Conservation (phyloP, 2,329 filamentous ascomycete genomes). For the Colletotrichum australisinense region DNA sequence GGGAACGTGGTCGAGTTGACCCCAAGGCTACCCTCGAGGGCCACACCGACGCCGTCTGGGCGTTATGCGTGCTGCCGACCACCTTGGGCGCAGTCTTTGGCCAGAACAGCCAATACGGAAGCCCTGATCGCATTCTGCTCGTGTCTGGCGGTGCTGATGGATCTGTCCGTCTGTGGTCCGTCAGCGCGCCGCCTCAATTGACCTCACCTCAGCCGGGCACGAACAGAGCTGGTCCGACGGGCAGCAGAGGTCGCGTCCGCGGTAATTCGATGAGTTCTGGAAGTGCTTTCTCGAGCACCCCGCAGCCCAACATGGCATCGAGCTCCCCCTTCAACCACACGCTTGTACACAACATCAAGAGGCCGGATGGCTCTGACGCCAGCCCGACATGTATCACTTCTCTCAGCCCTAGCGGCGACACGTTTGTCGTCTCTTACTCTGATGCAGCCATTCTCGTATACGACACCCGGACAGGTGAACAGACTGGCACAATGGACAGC, state of each 20-base stretch:
- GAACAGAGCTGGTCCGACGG: conserved; percentile 65
- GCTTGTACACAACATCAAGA: conserved; percentile 86
- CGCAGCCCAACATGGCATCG: conserved; percentile 88
- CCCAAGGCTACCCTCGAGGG: conserved; percentile 95
- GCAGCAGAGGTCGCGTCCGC: conserved; percentile 78
- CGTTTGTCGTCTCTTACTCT: conserved; percentile 92
- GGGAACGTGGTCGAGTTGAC: conserved; percentile 94
- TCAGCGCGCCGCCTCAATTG: conserved; percentile 88
- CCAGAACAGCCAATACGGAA: conserved; percentile 78
- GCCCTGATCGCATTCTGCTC: conserved; percentile 87
- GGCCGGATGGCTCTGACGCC: conserved; percentile 71
- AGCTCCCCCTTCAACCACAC: conserved; percentile 89
- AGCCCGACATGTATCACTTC: conserved; percentile 95
- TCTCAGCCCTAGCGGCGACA: conserved; percentile 83
- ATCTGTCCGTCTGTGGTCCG: conserved; percentile 91
- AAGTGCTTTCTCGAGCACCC: conserved; percentile 89
- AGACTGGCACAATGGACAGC: conserved; percentile 92
- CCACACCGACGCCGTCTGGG: conserved; percentile 96
- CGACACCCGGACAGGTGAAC: conserved; percentile 91
- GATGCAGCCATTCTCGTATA: conserved; percentile 93
- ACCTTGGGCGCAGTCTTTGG: conserved; percentile 86
- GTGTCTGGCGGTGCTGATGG: conserved; percentile 93
- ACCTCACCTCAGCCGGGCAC: conserved; percentile 81
- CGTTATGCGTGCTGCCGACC: conserved; percentile 89
- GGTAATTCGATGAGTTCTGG: conserved; percentile 96